Conservation (phyloP, 345 rosid genomes). For the Garcia nutans region DNA sequence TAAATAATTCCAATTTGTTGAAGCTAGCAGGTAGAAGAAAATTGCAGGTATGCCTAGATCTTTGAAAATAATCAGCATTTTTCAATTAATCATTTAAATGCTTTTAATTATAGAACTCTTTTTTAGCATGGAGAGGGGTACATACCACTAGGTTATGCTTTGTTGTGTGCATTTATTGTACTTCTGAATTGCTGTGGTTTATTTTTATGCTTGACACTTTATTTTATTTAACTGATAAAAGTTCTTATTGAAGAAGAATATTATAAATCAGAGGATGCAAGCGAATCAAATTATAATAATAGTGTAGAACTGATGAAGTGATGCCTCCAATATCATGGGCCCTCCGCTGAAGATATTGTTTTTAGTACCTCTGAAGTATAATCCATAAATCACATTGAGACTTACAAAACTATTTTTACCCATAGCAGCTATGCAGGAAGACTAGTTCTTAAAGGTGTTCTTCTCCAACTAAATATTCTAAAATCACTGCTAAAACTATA, state of each 20-base stretch:
- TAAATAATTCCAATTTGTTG: constrained; percentile 72
- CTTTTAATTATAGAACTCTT: not conserved
- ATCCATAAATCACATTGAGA: too few species aligned
- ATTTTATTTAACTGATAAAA: not conserved
- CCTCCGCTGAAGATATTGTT: not conserved
- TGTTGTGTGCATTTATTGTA: too few species aligned
- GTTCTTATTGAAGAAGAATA: not conserved
- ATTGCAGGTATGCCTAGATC: constrained; percentile 58
- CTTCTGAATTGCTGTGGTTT: too few species aligned
- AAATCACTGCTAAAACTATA: not conserved
- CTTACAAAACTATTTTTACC: too few species aligned
- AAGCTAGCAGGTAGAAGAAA: constrained; percentile 60
- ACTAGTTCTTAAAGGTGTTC: not conserved
- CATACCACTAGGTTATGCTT: too few species aligned
- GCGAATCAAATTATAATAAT: not conserved
- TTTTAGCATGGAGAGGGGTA: too few species aligned
- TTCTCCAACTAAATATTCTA: not conserved
- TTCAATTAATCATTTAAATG: not conserved
- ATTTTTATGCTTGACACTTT: not conserved
- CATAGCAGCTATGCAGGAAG: not conserved
- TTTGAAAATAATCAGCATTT: constrained; percentile 9
- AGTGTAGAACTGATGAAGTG: not conserved
- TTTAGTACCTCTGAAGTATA: too few species aligned
- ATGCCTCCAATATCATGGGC: not conserved
- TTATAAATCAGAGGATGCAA: not conserved